phyloP scores from a whole-genome alignment of 805 yeast genomes.

The Kodamaea hsintzibuensis region DNA sequence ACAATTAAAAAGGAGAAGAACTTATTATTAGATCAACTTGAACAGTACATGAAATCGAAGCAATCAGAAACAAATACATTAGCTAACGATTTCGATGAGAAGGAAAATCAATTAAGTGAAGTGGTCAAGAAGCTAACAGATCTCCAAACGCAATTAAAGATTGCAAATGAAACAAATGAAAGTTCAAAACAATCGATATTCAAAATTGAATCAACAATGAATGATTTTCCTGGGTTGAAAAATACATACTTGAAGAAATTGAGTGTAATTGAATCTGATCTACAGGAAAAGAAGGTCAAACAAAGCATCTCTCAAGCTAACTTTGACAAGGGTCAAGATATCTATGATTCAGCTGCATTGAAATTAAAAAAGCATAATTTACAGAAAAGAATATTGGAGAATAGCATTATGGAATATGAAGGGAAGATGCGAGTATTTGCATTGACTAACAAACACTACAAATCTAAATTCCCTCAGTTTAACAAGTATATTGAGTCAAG shows the following conservation, averaged over 20 bases:
- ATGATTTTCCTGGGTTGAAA: constrained; percentile 17
- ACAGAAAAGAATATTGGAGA: constrained; percentile 45
- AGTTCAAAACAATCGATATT: constrained; percentile 9
- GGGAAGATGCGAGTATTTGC: constrained; percentile 27
- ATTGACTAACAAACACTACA: not conserved
- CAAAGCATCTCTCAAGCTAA: constrained; percentile 20
- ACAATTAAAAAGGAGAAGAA: constrained; percentile 17
- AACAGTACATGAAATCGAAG: constrained; percentile 17
- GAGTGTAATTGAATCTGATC: constrained; percentile 18
- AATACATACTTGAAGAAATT: constrained; percentile 21
- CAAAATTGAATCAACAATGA: constrained; percentile 18
- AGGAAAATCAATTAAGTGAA: constrained; percentile 22
- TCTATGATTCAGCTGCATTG: not conserved
- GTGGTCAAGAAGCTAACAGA: constrained; percentile 7
- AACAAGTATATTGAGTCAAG: constrained; percentile 18
- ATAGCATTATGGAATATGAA: constrained; percentile 43
- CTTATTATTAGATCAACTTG: constrained; percentile 18
- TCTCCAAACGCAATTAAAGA: constrained; percentile 6
- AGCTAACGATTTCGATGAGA: constrained; percentile 22
- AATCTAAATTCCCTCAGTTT: constrained; percentile 11
- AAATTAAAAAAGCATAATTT: not conserved
- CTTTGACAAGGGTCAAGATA: not conserved
- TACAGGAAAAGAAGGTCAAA: constrained; percentile 17
- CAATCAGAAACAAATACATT: constrained; percentile 28
- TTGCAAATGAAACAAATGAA: constrained; percentile 9